Evolutionary conservation across 768 basidiomycete genomes (phyloP).

Genomic region (Lenzites betulinus): DNA sequence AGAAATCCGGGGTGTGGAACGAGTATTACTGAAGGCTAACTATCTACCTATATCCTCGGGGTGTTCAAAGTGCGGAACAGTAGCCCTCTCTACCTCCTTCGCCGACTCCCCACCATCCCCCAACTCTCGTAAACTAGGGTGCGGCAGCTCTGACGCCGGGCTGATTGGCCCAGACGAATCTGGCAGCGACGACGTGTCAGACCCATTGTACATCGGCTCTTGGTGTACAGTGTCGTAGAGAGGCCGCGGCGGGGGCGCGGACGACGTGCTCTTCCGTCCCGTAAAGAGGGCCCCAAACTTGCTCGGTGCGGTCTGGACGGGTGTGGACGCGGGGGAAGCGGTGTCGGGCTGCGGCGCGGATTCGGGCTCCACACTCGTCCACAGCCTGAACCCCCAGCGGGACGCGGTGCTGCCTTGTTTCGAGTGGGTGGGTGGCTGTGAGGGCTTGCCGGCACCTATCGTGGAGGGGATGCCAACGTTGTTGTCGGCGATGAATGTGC

Average conservation of each 20-base stretch:
- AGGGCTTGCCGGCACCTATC: constrained; percentile 18
- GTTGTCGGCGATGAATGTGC: constrained; percentile 80
- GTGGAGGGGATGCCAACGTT: constrained; percentile 51
- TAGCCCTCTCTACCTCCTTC: neutral
- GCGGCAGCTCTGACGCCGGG: constrained; percentile 39
- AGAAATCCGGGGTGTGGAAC: no score
- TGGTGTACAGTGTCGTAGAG: constrained; percentile 27
- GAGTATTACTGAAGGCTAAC: no score
- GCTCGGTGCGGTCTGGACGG: constrained; percentile 40
- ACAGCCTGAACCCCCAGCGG: constrained; percentile 74
- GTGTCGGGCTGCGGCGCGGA: constrained; percentile 14
- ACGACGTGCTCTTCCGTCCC: constrained; percentile 55
- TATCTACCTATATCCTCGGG: constrained; percentile 2
- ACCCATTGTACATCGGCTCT: constrained; percentile 51
- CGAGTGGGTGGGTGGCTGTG: constrained; percentile 13
- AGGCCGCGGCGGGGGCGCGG: constrained; percentile 39
- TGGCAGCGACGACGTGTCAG: constrained; percentile 56
- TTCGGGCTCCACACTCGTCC: constrained; percentile 41
- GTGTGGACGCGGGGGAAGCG: constrained; percentile 32
- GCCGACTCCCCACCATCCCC: neutral
- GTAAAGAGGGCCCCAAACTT: constrained; percentile 76
- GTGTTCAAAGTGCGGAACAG: neutral
- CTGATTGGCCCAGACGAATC: constrained; percentile 57
- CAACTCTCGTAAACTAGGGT: constrained; percentile 13
- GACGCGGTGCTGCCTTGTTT: constrained; percentile 30